These are phyloP conservation scores for Entomortierella parvispora DNA, from an alignment of 192 early-diverging fungal species.

Conservation along the genomic window DNA sequence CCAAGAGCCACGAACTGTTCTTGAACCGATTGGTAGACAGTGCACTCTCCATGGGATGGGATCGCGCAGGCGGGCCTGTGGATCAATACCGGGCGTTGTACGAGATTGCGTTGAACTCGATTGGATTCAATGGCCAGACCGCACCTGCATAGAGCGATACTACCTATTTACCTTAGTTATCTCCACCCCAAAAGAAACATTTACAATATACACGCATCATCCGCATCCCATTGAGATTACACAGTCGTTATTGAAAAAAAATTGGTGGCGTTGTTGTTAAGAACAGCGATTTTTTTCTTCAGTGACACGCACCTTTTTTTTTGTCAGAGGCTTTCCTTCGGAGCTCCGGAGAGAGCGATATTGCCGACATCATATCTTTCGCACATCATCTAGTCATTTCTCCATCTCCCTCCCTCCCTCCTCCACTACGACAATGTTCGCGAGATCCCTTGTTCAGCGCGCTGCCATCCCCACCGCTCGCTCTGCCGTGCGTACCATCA, in stretches of 20 bases:
- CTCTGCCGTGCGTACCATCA: slow-evolving; percentile 55
- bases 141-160: no score
- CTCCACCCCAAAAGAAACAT: no score
- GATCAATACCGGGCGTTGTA: slow-evolving; percentile 60
- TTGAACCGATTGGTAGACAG: slow-evolving; percentile 55
- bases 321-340: no score
- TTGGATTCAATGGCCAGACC: slow-evolving; percentile 16
- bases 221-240: no score
- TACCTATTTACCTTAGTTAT: no score
- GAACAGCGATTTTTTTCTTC: no score
- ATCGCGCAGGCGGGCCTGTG: slow-evolving; percentile 58
- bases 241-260: no score
- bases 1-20: slow-evolving; percentile 55
- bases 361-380: no score
- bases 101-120: slow-evolving; percentile 33
- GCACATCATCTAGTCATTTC: neutral
- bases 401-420: slow-evolving; percentile 7
- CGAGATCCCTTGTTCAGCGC: slow-evolving; percentile 54
- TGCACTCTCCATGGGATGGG: slow-evolving; percentile 61
- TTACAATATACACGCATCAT: no score
- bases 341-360: no score
- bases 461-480: slow-evolving; percentile 44
- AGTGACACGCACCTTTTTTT: no score
- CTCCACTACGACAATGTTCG: slow-evolving; percentile 36
- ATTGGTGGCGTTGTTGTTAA: no score